phyloP scores from a whole-genome alignment of 1,284 basidiomycete species.

The Marasmius sp. region DNA sequence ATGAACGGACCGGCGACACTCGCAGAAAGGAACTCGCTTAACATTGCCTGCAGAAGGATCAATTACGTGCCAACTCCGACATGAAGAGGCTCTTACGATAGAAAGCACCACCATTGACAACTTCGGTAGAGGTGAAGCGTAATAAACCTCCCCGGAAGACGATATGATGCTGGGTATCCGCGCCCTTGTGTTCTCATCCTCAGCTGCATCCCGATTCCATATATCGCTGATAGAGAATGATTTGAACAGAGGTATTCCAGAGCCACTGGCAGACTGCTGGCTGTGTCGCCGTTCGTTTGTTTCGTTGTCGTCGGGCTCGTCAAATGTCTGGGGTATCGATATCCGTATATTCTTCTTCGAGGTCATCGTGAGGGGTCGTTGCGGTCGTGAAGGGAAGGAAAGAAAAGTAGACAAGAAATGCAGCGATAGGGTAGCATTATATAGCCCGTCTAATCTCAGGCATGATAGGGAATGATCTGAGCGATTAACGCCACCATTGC shows the following conservation, averaged over 20 bases:
- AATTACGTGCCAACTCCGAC: not conserved
- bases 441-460: not conserved
- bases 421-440: not conserved
- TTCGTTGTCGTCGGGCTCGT: not conserved
- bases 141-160: slow-evolving; percentile 47
- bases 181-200: slow-evolving; percentile 22
- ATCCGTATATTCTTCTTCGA: not conserved
- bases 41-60: slow-evolving; percentile 65
- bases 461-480: not conserved
- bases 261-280: not conserved
- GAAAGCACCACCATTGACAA: slow-evolving; percentile 90
- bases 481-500: not conserved
- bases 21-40: slow-evolving; percentile 90
- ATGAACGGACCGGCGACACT: slow-evolving; percentile 89
- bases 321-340: not conserved
- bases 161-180: slow-evolving; percentile 76
- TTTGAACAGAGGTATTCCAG: not conserved
- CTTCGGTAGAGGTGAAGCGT: slow-evolving; percentile 78
- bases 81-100: slow-evolving; percentile 57
- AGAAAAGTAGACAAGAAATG: not conserved
- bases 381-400: not conserved
- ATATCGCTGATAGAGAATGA: slow-evolving; percentile 1
- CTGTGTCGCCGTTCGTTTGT: not conserved
- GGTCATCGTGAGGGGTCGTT: not conserved
- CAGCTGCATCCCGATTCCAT: not conserved